Evolutionary conservation across 306 rosid genomes (phyloP).

Genomic region (Pterocarpus santalinus): DNA sequence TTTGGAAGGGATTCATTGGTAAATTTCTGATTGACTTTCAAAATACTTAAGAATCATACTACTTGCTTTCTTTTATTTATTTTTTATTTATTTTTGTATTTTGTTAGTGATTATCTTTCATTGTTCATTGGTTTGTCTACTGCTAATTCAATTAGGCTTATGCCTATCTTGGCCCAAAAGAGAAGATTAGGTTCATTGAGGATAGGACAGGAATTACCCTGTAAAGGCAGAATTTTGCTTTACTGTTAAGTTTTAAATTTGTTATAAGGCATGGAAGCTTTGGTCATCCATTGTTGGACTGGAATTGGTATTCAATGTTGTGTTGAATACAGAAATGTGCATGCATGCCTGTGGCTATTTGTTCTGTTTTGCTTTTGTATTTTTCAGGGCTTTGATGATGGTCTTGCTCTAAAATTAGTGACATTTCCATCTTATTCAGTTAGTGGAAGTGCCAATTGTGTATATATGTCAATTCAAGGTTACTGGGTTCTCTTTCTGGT

Average conservation of each 20-base stretch:
- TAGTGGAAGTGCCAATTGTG: slow-evolving; percentile 11
- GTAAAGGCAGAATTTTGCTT: neutral
- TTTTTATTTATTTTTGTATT: neutral
- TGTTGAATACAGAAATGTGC: slow-evolving; percentile 29
- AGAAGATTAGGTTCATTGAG: slow-evolving; percentile 26
- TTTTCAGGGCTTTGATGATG: neutral
- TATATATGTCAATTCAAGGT: slow-evolving; percentile 18
- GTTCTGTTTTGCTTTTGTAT: neutral
- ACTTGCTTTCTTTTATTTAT: slow-evolving; percentile 9
- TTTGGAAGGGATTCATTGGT: slow-evolving; percentile 90
- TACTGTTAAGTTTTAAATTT: neutral
- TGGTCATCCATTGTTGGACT: slow-evolving; percentile 22
- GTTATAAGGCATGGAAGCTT: slow-evolving; percentile 4
- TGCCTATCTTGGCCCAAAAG: slow-evolving; percentile 26
- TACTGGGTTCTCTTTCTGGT: slow-evolving; percentile 30
- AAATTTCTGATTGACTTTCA: slow-evolving; percentile 40
- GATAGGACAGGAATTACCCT: slow-evolving; percentile 2
- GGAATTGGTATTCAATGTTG: slow-evolving; percentile 25
- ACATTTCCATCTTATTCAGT: neutral
- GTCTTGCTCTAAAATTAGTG: slow-evolving; percentile 27
- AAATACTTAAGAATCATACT: slow-evolving; percentile 27
- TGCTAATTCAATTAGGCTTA: slow-evolving; percentile 34
- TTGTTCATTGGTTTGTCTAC: slow-evolving; percentile 24
- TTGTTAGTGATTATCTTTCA: slow-evolving; percentile 2
- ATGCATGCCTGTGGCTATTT: slow-evolving; percentile 16